These are phyloP conservation scores for Nannochloropsis salina DNA, from an alignment of 108 stramenopile genomes.

Conservation along the genomic window DNA sequence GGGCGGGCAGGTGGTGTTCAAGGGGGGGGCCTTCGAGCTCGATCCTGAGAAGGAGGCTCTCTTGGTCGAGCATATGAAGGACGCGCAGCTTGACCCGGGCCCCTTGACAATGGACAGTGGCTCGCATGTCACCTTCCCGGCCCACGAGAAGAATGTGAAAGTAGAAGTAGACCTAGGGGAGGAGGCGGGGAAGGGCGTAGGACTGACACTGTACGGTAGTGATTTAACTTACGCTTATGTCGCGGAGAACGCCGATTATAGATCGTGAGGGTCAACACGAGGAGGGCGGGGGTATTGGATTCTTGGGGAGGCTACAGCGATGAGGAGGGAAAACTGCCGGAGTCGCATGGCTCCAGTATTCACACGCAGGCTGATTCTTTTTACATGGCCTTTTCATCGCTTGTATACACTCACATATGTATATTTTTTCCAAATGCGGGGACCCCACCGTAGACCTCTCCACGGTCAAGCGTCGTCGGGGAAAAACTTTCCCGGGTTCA, in stretches of 20 bases:
- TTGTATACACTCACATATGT: no score
- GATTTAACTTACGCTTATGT: slow-evolving; percentile 93
- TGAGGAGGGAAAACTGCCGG: no score
- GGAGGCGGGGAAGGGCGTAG: slow-evolving; percentile 53
- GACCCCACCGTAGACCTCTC: no score
- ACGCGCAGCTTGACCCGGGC: slow-evolving; percentile 59
- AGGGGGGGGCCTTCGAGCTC: slow-evolving; percentile 78
- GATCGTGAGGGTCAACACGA: slow-evolving; percentile 59
- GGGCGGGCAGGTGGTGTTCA: slow-evolving; percentile 79
- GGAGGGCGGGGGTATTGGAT: background rate
- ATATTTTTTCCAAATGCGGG: no score
- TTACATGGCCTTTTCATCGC: no score
- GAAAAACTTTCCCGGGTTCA: slow-evolving; percentile 61
- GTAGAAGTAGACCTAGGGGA: slow-evolving; percentile 67
- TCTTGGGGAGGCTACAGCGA: no score
- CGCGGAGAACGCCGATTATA: slow-evolving; percentile 90
- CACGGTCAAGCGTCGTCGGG: background rate
- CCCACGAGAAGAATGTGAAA: slow-evolving; percentile 82
- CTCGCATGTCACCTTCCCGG: slow-evolving; percentile 59
- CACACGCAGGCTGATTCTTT: no score
- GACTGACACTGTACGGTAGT: slow-evolving; percentile 68
- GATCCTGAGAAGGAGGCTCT: slow-evolving; percentile 80
- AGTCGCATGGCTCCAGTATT: no score
- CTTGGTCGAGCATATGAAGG: slow-evolving; percentile 76
- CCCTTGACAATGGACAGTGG: slow-evolving; percentile 24